Evolutionary conservation across 768 basidiomycete species (phyloP), one percentile per base, ranked within the genome.

Genomic region (Peribolospora baueri): DNA sequence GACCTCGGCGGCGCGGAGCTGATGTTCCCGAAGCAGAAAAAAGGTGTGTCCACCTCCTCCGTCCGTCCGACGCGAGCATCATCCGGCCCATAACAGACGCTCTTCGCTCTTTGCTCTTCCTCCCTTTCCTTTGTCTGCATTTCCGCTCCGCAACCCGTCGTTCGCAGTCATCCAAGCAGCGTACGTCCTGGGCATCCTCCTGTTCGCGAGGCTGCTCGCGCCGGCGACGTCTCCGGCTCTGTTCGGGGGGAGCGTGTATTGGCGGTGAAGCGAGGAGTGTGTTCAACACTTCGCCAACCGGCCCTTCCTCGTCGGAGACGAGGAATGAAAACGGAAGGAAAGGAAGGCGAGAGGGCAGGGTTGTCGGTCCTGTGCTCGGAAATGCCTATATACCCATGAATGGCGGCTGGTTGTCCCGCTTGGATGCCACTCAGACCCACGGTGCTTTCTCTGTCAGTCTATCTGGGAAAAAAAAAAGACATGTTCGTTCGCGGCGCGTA

Each of bases 141-240:
- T 25, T 25, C 25, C 25, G 2, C 11, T 6, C 8, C 38, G 6
- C 7, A 11, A 14, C 36, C 13, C 47, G 42, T 37, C 13, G 37
- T n/a, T 25, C 8, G 36, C 62, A 84, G 81, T 66, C 0, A 77
- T 85, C 45, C 62, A 71, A 39, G 41, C 65, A 1, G 69, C 72
- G 13, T 84, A 87, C 65, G 5, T 76, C 8, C 42, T 71, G 3
- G 84, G 84, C 0, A 71, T 84, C 8, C 65, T 70, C 1, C 74
- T 70, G 0, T 85, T 84, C 61, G 61, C 69, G 5, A 74, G 65
- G 51, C 69, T 72, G n/a, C 69, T 83, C 8, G 59, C 62, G n/a
- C 61, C 68, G 8, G 79, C 76, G 77, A 76, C 78, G 5, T 57
- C 56, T n/a, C 57, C 57, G 42, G 50, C 42, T 1, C 41, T 62